Evolutionary conservation across 108 stramenopile genomes (phyloP), one percentile per base, ranked within the genome.

Genomic region (Pseudonitzschia pungens): DNA sequence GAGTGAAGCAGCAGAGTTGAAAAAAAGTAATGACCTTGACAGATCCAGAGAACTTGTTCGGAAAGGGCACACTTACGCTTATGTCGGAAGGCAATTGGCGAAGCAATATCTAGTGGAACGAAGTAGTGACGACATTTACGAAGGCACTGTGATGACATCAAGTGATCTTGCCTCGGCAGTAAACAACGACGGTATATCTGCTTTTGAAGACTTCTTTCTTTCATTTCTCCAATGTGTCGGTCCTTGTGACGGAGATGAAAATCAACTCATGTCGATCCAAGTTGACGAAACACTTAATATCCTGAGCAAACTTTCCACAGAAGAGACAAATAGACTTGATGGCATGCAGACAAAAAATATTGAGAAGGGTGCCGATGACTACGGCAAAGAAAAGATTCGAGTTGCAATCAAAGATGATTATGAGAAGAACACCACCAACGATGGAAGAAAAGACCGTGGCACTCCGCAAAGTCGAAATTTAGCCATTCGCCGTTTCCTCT

Each of bases 41-140:
- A 40, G 41, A 16, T 56, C 52, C 2, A 32, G 55, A 31, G 40
- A 52, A 20, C 52, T 77, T 7, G 48, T 62, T 64, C 31, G 20
- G 31, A 77, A 71, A 48, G 77, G 70, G 7, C 69, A 70, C 60
- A 63, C 67, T 10, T 71, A 66, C 66, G 77, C 70, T 21, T 69
- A 71, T 21, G 77, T 65, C 24, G 70, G 69, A 15, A 24, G 69
- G 15, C 66, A 67, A 67, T 48, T 67, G 45, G 66, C 66, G 36
- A 67, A 50, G 29, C 31, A 48, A 50, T 48, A 28, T 67, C 0
- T 67, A 14, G 24, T 48, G 5, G 66, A 21, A 67, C 28, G 24
- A 40, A 18, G 22, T 18, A 18, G 22, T 18, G n/a, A 33, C 4
- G 60, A 62, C 3, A 31, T 33, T 14, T 40, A 31, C n/a, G 36